Evolutionary conservation across 2,329 filamentous ascomycete species (phyloP).

Genomic region (Shiraia sp.): DNA sequence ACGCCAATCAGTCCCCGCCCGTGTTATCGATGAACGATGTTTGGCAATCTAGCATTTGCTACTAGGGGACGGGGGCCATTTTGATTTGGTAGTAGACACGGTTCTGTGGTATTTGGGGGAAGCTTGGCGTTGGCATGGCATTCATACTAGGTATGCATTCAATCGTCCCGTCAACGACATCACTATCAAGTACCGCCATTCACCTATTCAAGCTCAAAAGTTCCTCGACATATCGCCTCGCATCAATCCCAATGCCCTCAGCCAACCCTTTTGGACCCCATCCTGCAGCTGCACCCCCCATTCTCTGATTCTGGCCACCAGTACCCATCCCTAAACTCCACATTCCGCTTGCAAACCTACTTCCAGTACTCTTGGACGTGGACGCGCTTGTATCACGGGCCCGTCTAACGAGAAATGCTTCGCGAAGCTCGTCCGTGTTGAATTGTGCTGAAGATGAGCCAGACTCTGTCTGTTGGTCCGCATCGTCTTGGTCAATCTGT

Average conservation of each 20-base stretch:
- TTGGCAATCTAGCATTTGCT: neutral
- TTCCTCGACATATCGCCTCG: conserved; percentile 73
- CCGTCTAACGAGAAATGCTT: conserved; percentile 49
- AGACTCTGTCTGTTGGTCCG: conserved; percentile 3
- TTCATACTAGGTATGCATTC: too few species aligned
- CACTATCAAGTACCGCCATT: conserved; percentile 3
- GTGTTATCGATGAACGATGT: neutral
- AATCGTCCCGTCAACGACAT: too few species aligned
- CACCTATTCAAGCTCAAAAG: conserved; percentile 64
- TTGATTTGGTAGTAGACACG: neutral
- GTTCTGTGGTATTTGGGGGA: neutral
- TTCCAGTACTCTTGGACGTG: conserved; percentile 19
- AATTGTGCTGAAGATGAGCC: conserved; percentile 20
- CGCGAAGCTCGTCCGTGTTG: conserved; percentile 39
- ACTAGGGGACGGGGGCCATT: neutral
- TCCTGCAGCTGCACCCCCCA: conserved; percentile 50
- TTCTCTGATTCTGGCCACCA: conserved; percentile 26
- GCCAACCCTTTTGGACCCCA: conserved; percentile 64
- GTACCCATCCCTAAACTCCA: conserved; percentile 32
- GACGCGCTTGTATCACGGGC: conserved; percentile 39
- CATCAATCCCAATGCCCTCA: conserved; percentile 77
- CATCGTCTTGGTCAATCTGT: conserved; percentile 9
- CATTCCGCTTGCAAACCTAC: conserved; percentile 37
- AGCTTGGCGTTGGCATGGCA: too few species aligned
- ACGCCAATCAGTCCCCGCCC: neutral